Evolutionary conservation across 1,284 basidiomycete species (phyloP).

Genomic region (Rhodotorula sp.): DNA sequence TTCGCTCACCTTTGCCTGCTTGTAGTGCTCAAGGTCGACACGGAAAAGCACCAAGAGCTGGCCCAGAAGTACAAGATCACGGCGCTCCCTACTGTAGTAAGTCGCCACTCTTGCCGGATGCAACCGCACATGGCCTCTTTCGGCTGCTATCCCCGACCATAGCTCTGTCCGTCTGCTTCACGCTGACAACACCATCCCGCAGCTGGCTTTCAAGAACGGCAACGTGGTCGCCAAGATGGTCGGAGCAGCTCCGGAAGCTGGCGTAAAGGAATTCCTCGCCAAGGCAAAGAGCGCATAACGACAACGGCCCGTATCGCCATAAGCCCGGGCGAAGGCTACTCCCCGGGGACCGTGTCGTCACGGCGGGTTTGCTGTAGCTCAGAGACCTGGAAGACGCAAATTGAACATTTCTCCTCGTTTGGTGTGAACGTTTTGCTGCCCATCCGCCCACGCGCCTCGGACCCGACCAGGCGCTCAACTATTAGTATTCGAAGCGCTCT

Average conservation of each 20-base stretch:
- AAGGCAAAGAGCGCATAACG: slow-evolving; percentile 13
- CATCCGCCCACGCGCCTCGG: neutral
- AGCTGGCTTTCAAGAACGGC: slow-evolving; percentile 38
- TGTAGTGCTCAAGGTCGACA: slow-evolving; percentile 35
- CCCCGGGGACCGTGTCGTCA: neutral
- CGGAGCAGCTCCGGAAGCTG: slow-evolving; percentile 19
- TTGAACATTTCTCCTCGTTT: neutral
- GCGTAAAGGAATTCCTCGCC: slow-evolving; percentile 30
- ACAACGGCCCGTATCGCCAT: neutral
- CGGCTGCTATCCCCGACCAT: neutral
- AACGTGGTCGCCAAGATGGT: slow-evolving; percentile 32
- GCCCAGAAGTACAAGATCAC: slow-evolving; percentile 34
- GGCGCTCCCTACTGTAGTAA: slow-evolving; percentile 34
- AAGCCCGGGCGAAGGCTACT: neutral
- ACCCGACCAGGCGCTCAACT: neutral
- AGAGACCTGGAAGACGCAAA: slow-evolving; percentile 2
- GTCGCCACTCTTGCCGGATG: neutral
- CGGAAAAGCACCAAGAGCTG: slow-evolving; percentile 29
- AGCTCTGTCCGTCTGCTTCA: too few species aligned
- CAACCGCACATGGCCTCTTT: neutral
- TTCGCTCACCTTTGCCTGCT: neutral
- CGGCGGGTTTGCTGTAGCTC: neutral
- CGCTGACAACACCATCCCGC: neutral
- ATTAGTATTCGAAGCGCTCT: neutral
- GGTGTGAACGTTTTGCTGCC: neutral